Percentiles rank a stretch among this genome's conserved stretches.
These are phyloP conservation scores for Fusarium scirpi DNA, from an alignment of 2,329 filamentous ascomycete genomes.

Conservation along the genomic window DNA sequence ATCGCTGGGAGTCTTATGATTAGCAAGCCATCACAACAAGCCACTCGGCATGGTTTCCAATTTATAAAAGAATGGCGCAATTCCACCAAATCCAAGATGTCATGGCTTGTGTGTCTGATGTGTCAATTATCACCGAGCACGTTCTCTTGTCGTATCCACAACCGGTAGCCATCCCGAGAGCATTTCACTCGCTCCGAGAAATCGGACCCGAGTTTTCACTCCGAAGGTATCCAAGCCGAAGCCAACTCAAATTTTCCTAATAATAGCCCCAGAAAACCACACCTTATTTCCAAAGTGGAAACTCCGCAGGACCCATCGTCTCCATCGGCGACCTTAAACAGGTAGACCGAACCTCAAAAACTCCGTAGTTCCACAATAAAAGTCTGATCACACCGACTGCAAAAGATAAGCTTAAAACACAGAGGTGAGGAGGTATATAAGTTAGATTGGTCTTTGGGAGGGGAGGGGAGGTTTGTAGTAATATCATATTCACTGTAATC, in stretches of 20 bases:
- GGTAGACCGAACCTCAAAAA: conserved; percentile 17
- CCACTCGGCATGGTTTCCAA: neutral
- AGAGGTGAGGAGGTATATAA: neutral
- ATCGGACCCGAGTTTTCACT: neutral
- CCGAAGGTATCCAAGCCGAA: neutral
- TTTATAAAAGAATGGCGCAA: neutral
- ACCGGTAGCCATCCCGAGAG: neutral
- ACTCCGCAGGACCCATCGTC: conserved; percentile 25
- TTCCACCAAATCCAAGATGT: neutral
- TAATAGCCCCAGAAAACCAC: conserved; percentile 7
- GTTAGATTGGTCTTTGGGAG: no score
- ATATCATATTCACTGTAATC: neutral
- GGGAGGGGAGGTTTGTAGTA: neutral
- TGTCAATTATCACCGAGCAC: neutral
- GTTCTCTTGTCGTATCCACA: neutral
- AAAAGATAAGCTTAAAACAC: conserved; percentile 20
- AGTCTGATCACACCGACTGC: conserved; percentile 36
- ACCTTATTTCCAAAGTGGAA: conserved; percentile 18
- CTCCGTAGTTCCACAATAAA: conserved; percentile 32
- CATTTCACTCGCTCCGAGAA: neutral
- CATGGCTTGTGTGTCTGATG: neutral
- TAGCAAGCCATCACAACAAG: no score
- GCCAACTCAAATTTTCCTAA: neutral
- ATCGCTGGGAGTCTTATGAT: no score
- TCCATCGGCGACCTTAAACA: conserved; percentile 19